These are phyloP conservation scores for Thalassiosira exigua DNA, from an alignment of 352 stramenopile species.

Conservation along the genomic window DNA sequence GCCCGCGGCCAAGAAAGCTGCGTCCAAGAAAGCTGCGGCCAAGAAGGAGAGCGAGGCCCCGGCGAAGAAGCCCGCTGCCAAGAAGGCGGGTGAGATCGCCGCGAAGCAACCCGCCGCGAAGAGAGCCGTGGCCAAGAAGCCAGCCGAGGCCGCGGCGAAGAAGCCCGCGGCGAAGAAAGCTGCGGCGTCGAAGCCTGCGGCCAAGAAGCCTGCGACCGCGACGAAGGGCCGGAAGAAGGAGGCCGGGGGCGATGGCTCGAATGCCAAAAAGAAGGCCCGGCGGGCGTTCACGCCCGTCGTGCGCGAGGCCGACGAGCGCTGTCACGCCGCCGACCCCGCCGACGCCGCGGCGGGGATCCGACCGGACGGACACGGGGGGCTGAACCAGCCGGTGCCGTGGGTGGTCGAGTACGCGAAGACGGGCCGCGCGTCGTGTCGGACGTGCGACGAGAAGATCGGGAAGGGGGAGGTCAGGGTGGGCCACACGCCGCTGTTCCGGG, in stretches of 20 bases:
- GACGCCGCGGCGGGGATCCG: neutral
- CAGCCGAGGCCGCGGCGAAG: conserved; percentile 6
- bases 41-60: too few species aligned
- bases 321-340: neutral
- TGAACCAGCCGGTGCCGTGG: conserved; percentile 39
- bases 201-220: conserved; percentile 18
- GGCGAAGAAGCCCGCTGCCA: conserved; percentile 9
- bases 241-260: too few species aligned
- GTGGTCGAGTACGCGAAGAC: conserved; percentile 72
- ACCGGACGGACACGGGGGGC: conserved; percentile 45
- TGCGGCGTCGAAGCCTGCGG: neutral
- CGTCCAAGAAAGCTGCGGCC: too few species aligned
- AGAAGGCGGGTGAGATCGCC: conserved; percentile 14
- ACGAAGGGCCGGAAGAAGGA: neutral
- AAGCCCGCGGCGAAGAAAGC: neutral
- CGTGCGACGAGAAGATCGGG: conserved; percentile 77
- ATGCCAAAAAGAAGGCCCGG: conserved; percentile 4
- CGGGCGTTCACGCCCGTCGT: neutral
- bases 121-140: neutral
- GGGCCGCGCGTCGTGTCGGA: conserved; percentile 70
- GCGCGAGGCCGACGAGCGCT: neutral
- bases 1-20: conserved; percentile 17
- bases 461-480: conserved; percentile 70
- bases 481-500: conserved; percentile 78
- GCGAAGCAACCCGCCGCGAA: neutral